Base-by-base conservation (phyloP, 2,329 filamentous ascomycete species). In the Tolypocladium ophioglossoides region DNA sequence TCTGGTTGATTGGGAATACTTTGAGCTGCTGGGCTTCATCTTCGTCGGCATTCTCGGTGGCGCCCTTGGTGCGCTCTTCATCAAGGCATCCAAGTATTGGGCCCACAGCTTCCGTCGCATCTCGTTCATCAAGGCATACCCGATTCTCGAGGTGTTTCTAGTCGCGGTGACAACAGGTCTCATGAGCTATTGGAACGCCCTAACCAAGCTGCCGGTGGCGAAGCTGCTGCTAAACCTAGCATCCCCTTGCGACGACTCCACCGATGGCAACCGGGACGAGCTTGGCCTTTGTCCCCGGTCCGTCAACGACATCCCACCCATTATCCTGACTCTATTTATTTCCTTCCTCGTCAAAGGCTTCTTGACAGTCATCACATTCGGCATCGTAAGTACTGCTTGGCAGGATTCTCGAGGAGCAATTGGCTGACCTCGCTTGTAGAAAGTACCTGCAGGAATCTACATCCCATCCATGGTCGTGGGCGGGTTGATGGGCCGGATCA, bases 401-500 rank as follows among this genome's bases (percentile, higher is more conserved):
- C 3, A 18, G n/a, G 16, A 40, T 6, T 16, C 6, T 1, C 2
- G 39, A 44, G n/a, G n/a, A 44, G 11, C 18, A 27, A 3, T 10
- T 7, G 18, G 24, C 63, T 66, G 51, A 68, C 55, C n/a, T 40
- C 6, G 2, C 18, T 22, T 20, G 1, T 14, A 82, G 77, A 97
- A 97, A 77, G 85, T 97, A 0, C 94, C 94, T 11, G 91, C 92
- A 1, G 94, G 94, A 58, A 96, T 99, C 61, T 99, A 99, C 63
- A 91, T 99, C 2, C 94, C 94, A 3, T 96, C 92, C 62, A 99
- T 99, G 94, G 94, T 97, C 32, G 90, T 97, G 20, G 94, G 94
- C 59, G 94, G 94, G 64, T 75, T 99, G 20, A 85, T 96, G 74
- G 92, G 92, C 34, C 85, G 92, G 9, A 84, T 94, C 47, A 82